Evolutionary conservation across 768 basidiomycete genomes (phyloP), one percentile per base, ranked within the genome.

Genomic region (Rhizopogon vulgaris): DNA sequence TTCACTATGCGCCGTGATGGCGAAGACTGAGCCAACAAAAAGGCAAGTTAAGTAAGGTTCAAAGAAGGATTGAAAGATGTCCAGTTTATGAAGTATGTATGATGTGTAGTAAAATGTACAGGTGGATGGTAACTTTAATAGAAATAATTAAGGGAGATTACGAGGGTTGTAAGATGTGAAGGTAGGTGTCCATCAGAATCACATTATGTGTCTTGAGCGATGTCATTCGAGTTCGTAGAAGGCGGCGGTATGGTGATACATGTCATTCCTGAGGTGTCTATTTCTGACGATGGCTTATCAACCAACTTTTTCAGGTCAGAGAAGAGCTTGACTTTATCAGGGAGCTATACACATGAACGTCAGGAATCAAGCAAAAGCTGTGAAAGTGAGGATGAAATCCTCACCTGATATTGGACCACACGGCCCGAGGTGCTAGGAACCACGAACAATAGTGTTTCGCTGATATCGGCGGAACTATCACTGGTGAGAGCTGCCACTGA

Each of bases 351-450:
- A 9, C 34, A 12, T 17, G 5, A 17, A 5, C 34, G 42, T 55
- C 4, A 38, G 30, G 4, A n/a, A 1, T 28, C 25, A 10, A 38
- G 17, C 0, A 28, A 48, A 22, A 28, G n/a, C 14, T 46, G 18
- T 24, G 30, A 14, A 30, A 10, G 15, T 11, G 41, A 42, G 12
- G 41, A 27, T 37, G 37, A 41, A 49, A 34, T 2, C 61, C 76
- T 51, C 28, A 86, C 89, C 71, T 88, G 85, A 58, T 85, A 84
- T n/a, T 73, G 69, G 11, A 82, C 80, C 0, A 91, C 87, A 7
- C 80, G 73, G 0, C 84, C 89, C 0, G 89, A 92, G 0, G 88
- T 89, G 58, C 83, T 85, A 0, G 88, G 86, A 30, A 86, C 75
- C 2, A 85, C 83, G 62, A 81, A 92, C 62, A 94, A 80, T 1